Percentiles rank a stretch among this genome's conserved stretches.
Conservation (phyloP, 2,329 filamentous ascomycete genomes). For the Calonectria pseudoreteaudii region DNA sequence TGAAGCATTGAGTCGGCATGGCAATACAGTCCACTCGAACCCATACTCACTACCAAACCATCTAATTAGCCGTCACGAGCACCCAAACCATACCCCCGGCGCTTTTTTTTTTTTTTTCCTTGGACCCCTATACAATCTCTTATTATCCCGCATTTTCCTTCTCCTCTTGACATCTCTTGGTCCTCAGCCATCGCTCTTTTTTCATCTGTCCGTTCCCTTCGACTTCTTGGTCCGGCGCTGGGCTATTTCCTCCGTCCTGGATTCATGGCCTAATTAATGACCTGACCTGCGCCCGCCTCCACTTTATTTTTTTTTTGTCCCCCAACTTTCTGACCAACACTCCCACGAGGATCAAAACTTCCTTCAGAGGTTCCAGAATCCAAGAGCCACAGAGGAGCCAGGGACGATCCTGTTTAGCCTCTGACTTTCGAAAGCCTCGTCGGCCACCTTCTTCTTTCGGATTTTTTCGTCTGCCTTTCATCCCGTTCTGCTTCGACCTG, state of each 20-base stretch:
- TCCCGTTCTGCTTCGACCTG: neutral
- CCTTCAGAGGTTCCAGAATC: constrained; percentile 7
- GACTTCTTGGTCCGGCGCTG: neutral
- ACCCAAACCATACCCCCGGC: neutral
- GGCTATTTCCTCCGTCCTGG: neutral
- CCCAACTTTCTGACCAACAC: neutral
- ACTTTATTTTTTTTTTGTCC: constrained; percentile 5
- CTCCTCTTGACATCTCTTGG: neutral
- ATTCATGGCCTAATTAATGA: constrained; percentile 11
- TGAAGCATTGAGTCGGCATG: constrained; percentile 4
- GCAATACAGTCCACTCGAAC: neutral
- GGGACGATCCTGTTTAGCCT: constrained; percentile 7
- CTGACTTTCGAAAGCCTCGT: neutral
- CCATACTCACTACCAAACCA: neutral
- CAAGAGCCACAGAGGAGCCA: neutral
- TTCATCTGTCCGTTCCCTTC: neutral
- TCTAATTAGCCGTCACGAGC: constrained; percentile 5
- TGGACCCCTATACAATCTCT: neutral
- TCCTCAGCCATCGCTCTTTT: neutral
- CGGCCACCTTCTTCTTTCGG: constrained; percentile 8
- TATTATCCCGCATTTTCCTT: neutral
- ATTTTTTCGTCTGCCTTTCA: neutral
- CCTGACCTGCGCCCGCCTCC: constrained; percentile 4
- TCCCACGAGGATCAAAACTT: neutral
- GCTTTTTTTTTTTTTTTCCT: neutral